A percentile compares a stretch with the other conserved stretches of the same genome.
Evolutionary conservation across 345 rosid species (phyloP).

Genomic region (Citrus hindsii): DNA sequence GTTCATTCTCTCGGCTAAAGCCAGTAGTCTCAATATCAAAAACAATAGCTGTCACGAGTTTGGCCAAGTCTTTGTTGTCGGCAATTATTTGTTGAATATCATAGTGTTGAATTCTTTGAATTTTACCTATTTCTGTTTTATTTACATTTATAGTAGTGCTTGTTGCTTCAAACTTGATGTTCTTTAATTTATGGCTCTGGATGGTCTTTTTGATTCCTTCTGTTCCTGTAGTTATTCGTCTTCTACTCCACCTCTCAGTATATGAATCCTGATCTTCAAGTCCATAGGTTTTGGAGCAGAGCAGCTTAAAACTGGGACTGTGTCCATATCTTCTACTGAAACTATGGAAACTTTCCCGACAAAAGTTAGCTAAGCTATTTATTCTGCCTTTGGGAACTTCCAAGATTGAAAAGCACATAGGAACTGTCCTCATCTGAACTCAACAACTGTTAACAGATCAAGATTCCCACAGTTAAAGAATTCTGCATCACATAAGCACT

Average conservation of each 20-base stretch:
- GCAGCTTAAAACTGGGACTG: conserved; percentile 31
- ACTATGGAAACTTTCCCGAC: conserved; percentile 39
- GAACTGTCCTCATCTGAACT: conserved; percentile 40
- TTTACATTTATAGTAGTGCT: conserved; percentile 34
- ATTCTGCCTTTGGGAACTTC: conserved; percentile 57
- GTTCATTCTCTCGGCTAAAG: conserved; percentile 39
- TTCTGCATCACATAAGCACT: conserved; percentile 16
- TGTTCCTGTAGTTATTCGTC: conserved; percentile 46
- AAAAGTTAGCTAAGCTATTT: conserved; percentile 44
- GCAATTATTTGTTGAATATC: conserved; percentile 50
- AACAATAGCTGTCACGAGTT: conserved; percentile 53
- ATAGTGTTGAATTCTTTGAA: conserved; percentile 32
- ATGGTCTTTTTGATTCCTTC: conserved; percentile 32
- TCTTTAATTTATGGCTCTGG: conserved; percentile 29
- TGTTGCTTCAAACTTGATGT: conserved; percentile 36
- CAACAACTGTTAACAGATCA: conserved; percentile 17
- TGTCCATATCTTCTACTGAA: conserved; percentile 23
- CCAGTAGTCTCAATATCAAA: conserved; percentile 86
- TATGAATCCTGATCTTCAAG: conserved; percentile 45
- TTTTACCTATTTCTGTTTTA: conserved; percentile 29
- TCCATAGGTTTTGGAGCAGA: conserved; percentile 37
- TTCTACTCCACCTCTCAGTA: conserved; percentile 53
- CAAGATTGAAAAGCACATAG: conserved; percentile 61
- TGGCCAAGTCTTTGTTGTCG: conserved; percentile 46
- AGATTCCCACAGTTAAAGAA: conserved; percentile 13